Percentiles rank a stretch among this genome's conserved stretches.
Evolutionary conservation across 192 early-diverging fungal species (phyloP).

Genomic region (Lobulomyces angularis): DNA sequence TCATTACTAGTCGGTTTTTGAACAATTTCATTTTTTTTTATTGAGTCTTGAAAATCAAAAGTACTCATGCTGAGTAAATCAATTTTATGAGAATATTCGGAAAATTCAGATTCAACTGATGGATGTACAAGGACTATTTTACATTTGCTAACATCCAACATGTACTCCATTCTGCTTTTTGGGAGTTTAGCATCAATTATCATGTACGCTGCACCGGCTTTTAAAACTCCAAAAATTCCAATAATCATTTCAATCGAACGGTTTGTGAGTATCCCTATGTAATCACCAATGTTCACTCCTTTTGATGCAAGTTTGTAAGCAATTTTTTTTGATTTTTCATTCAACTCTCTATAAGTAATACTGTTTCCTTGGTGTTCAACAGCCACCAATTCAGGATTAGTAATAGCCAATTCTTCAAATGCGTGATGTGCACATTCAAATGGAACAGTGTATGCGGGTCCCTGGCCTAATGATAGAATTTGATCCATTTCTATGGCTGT

Average conservation of each 20-base stretch:
- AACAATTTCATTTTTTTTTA: slow-evolving; percentile 1
- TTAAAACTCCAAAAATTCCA: slow-evolving; percentile 13
- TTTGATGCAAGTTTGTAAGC: slow-evolving; percentile 1
- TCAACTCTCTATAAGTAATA: slow-evolving; percentile 1
- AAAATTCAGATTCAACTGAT: too few relatives aligned
- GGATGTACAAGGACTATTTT: too few relatives aligned
- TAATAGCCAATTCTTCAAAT: slow-evolving; percentile 2
- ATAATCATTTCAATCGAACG: slow-evolving; percentile 17
- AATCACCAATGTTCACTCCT: background rate
- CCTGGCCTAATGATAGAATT: slow-evolving; percentile 3
- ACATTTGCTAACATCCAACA: too few relatives aligned
- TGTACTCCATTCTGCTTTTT: too few relatives aligned
- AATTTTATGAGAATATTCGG: too few relatives aligned
- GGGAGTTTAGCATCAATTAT: slow-evolving; percentile 14
- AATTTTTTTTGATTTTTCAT: background rate
- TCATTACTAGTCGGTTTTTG: too few relatives aligned
- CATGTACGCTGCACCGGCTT: slow-evolving; percentile 23
- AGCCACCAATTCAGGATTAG: slow-evolving; percentile 16
- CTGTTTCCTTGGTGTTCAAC: slow-evolving; percentile 6
- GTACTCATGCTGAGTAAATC: slow-evolving; percentile 8
- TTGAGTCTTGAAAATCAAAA: background rate
- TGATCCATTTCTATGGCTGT: too few relatives aligned
- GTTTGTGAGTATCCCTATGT: background rate
- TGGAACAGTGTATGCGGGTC: background rate
- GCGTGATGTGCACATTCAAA: slow-evolving; percentile 7